Base-by-base conservation (phyloP, 306 rosid species). In the Pterocarpus santalinus region DNA sequence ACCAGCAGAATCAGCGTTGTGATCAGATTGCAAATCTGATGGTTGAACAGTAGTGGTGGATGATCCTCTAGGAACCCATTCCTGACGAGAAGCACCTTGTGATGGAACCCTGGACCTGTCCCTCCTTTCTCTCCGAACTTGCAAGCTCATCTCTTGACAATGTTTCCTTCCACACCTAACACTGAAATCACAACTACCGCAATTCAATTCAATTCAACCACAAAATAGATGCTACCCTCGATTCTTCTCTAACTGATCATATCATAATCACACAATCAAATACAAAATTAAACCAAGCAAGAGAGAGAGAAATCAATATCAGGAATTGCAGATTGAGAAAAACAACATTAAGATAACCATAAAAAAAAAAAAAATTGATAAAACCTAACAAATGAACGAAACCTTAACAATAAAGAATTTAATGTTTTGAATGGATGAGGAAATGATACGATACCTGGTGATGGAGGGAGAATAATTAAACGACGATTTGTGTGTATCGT, bases 11-110 rank as follows among this genome's bases (percentile, higher is more conserved):
- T 43, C 78, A 73, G 44, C 82, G 80, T 61, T 55, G 10, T 69
- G 79, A 62, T 55, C 22, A 53, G 72, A 34, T 1, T 30, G 36
- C 30, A 46, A 34, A 75, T 39, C 49, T 34, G 83, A 77, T 34
- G 81, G 84, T 0, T 34, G 58, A 11, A 13, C 71, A 69, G 32
- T 51, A 15, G n/a, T 51, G 53, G 57, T 7, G 16, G 77, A 78
- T 41, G 93, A 35, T 46, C 81, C 91, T 83, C 92, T 93, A 0
- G 92, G 93, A 16, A 93, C 87, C 97, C 97, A 93, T 76, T 86
- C 85, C 17, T 84, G 93, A 8, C 90, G 90, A 78, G 86, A 55
- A 71, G 69, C 52, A 62, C 80, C 52, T 44, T 85, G 90, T 51
- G 89, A 56, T 11, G 89, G 85, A 46, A 58, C 49, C 84, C 89